Evolutionary conservation across 2,329 filamentous ascomycete genomes (phyloP), one percentile per base, ranked within the genome.

Genomic region (Penicillium psychrosexuale): DNA sequence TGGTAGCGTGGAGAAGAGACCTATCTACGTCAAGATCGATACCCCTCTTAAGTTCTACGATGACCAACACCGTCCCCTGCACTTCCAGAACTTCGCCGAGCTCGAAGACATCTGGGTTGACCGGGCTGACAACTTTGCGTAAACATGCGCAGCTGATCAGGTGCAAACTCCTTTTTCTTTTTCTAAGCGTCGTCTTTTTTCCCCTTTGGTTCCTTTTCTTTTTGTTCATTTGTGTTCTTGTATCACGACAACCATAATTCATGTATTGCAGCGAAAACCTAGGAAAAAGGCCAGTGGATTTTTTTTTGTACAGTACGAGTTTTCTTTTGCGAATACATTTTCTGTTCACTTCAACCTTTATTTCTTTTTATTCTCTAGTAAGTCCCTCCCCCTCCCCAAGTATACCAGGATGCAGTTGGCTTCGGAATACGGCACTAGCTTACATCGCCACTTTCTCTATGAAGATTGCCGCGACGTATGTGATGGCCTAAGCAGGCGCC

Each of bases 61-160:
- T 70, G 91, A 92, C 66, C 82, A 91, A 66, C 95, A 99, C 75
- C 85, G 94, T 27, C 92, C 93, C 15, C 79, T 97, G 53, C 94
- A 99, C 77, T 99, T 99, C 83, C 88, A 93, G 72, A 96, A 91
- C 75, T 99, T 99, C 77, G 91, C 92, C 1, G 93, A 99, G 79
- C 76, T 99, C 71, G 94, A 99, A 77, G 93, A 99, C 75, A 89
- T 96, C 39, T 96, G 92, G 85, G 92, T 97, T 44, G 94, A 99
- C 74, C 82, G 91, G 67, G 85, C 85, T 61, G 93, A 99, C 78
- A 93, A 92, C 72, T 96, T 99, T 78, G 93, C 91, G 66, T 97
- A 83, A 80, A 34, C 39, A 34, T 38, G 62, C 54, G 51, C 45
- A 47, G 43, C 49, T 57, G 53, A 57, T 47, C 58, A 53, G 64